A percentile compares a stretch with the other conserved stretches of the same genome.
These are phyloP conservation scores for Artomyces pyxidatus DNA, from an alignment of 768 basidiomycete genomes.

Conservation along the genomic window DNA sequence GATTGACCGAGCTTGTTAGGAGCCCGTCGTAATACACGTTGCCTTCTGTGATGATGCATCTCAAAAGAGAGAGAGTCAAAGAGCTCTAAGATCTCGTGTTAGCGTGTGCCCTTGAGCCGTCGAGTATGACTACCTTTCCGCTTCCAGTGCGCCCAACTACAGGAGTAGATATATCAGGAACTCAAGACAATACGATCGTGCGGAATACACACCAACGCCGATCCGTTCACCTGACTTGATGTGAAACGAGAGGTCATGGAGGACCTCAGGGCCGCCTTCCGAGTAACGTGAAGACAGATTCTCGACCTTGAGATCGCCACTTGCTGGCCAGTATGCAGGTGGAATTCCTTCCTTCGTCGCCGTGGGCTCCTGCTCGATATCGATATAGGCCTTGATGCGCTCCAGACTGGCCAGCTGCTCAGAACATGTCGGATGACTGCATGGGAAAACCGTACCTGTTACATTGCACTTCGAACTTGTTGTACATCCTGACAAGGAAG, in stretches of 20 bases:
- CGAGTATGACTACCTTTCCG: slow-evolving; percentile 37
- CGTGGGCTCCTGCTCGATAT: slow-evolving; percentile 48
- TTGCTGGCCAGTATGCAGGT: slow-evolving; percentile 58
- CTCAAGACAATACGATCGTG: neutral
- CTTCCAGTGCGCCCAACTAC: slow-evolving; percentile 52
- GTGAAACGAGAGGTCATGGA: slow-evolving; percentile 42
- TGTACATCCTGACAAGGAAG: slow-evolving; percentile 36
- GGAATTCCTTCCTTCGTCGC: slow-evolving; percentile 34
- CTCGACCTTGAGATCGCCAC: slow-evolving; percentile 43
- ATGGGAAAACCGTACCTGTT: slow-evolving; percentile 22
- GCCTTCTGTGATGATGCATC: slow-evolving; percentile 47
- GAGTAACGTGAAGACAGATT: slow-evolving; percentile 44
- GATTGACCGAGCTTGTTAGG: slow-evolving; percentile 37
- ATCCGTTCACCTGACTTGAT: slow-evolving; percentile 51
- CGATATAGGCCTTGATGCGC: slow-evolving; percentile 45
- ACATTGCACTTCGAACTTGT: slow-evolving; percentile 35
- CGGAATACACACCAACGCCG: slow-evolving; percentile 36
- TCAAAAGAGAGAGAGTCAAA: slow-evolving; percentile 43
- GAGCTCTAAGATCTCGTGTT: too few species aligned
- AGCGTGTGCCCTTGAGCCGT: too few species aligned
- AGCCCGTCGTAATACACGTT: slow-evolving; percentile 43
- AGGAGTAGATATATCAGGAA: neutral
- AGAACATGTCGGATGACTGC: neutral
- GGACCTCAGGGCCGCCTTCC: slow-evolving; percentile 45
- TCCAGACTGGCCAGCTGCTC: slow-evolving; percentile 30